phyloP scores from a whole-genome alignment of 106 monocot species.

The Cymbidium sinense region DNA sequence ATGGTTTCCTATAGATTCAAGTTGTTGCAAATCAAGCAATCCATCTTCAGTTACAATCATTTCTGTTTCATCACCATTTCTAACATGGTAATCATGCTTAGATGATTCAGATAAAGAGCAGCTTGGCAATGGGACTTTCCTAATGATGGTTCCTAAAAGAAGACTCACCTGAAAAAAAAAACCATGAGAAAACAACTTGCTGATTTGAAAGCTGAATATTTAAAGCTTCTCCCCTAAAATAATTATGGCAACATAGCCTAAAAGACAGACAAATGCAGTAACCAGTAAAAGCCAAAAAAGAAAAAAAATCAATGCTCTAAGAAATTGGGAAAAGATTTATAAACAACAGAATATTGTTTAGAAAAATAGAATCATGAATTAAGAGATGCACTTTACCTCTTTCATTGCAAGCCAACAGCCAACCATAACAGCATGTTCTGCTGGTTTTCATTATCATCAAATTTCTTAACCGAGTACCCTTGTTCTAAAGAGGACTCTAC shows the following conservation, averaged over 20 bases:
- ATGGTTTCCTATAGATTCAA: slow-evolving; percentile 83
- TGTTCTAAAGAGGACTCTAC: slow-evolving; percentile 29
- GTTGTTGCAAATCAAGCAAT: slow-evolving; percentile 68
- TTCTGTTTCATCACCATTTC: slow-evolving; percentile 10
- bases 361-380: not conserved
- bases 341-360: not conserved
- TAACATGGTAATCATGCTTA: slow-evolving; percentile 8
- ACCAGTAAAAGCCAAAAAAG: not conserved
- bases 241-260: not conserved
- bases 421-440: slow-evolving; percentile 89
- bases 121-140: slow-evolving; percentile 86
- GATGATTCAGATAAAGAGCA: slow-evolving; percentile 21
- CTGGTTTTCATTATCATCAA: slow-evolving; percentile 30
- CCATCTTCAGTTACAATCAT: slow-evolving; percentile 7
- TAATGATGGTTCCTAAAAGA: slow-evolving; percentile 83
- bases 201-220: not conserved
- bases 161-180: slow-evolving; percentile 76
- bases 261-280: not conserved
- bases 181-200: not conserved
- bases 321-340: not conserved
- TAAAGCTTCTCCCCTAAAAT: not conserved
- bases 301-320: not conserved
- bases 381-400: slow-evolving; percentile 50
- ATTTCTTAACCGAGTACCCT: slow-evolving; percentile 19
- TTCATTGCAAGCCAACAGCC: slow-evolving; percentile 99